Percentiles rank a stretch among this genome's conserved stretches.
Conservation (phyloP, 768 basidiomycete species). For the Mrakia frigida region DNA sequence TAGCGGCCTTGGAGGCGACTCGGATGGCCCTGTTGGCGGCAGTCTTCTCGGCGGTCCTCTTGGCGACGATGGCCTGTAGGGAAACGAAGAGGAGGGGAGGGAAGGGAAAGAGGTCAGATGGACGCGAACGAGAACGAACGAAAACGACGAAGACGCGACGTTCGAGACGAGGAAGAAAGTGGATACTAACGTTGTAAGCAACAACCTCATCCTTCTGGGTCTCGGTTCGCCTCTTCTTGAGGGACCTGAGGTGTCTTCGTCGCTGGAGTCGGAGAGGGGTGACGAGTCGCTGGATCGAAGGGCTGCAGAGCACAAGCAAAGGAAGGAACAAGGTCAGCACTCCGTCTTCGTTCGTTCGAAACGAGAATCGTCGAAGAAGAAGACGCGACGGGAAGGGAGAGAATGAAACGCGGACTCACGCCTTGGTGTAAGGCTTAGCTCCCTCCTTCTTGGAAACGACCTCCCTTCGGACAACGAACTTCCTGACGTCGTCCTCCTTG, state of each 20-base stretch:
- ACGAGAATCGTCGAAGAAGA: no score
- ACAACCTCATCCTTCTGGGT: constrained; percentile 90
- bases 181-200: constrained; percentile 59
- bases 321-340: neutral
- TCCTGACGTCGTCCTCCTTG: constrained; percentile 97
- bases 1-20: constrained; percentile 58
- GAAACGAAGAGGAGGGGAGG: constrained; percentile 10
- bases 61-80: constrained; percentile 63
- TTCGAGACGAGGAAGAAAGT: neutral
- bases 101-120: neutral
- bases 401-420: constrained; percentile 49
- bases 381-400: neutral
- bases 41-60: constrained; percentile 91
- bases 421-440: constrained; percentile 94
- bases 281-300: constrained; percentile 95
- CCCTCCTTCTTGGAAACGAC: constrained; percentile 81
- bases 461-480: constrained; percentile 91
- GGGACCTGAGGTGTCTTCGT: constrained; percentile 81
- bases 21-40: constrained; percentile 69
- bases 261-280: constrained; percentile 94
- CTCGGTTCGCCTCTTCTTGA: constrained; percentile 82
- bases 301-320: constrained; percentile 49
- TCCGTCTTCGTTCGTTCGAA: no score
- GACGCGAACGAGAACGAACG: no score
- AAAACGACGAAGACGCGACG: no score